phyloP scores from a whole-genome alignment of 257 asterid species.

The Rubia yunnanensis region DNA sequence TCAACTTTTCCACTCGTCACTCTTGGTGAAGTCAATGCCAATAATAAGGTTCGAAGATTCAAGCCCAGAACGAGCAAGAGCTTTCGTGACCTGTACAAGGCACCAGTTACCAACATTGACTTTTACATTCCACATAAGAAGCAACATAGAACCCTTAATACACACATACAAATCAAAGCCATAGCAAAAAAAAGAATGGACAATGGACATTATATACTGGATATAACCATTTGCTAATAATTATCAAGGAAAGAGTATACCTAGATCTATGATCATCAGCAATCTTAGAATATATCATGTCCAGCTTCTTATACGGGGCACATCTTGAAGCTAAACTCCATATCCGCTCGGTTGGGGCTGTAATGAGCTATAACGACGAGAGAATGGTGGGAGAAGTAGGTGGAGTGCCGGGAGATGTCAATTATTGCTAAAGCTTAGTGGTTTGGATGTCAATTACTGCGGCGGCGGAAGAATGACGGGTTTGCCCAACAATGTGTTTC shows the following conservation, averaged over 20 bases:
- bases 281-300: conserved; percentile 75
- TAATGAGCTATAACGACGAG: conserved; percentile 35
- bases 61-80: conserved; percentile 82
- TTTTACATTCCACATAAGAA: neutral
- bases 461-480: too few relatives aligned
- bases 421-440: too few relatives aligned
- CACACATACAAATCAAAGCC: neutral
- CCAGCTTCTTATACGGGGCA: conserved; percentile 48
- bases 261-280: conserved; percentile 84
- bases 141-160: neutral
- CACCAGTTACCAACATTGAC: conserved; percentile 3
- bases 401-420: too few relatives aligned
- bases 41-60: conserved; percentile 93
- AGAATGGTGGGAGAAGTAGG: too few relatives aligned
- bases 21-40: conserved; percentile 92
- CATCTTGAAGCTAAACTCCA: conserved; percentile 17
- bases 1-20: conserved; percentile 96
- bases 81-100: conserved; percentile 64
- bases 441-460: too few relatives aligned
- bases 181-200: neutral
- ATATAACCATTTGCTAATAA: neutral
- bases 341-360: conserved; percentile 19
- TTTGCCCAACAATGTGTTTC: too few relatives aligned
- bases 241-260: conserved; percentile 23
- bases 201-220: neutral